Percentiles rank a stretch among this genome's conserved stretches.
phyloP scores from a whole-genome alignment of 2,329 filamentous ascomycete genomes.

The Mariannaea sp. region DNA sequence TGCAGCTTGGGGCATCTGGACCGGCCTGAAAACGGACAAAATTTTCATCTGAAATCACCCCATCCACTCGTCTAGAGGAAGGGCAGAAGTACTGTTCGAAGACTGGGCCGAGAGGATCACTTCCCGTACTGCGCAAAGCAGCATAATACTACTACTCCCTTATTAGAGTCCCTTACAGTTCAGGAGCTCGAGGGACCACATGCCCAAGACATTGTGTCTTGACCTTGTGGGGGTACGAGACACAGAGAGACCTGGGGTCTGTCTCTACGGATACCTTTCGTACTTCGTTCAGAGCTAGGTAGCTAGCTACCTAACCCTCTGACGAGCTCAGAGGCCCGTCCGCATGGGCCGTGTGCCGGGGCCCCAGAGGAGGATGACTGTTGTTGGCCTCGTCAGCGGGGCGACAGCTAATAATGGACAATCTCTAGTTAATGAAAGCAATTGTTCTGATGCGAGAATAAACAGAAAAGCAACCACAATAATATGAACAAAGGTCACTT shows the following conservation, averaged over 20 bases:
- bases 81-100: too few species aligned
- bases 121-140: too few species aligned
- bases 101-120: too few species aligned
- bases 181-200: neutral
- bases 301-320: neutral
- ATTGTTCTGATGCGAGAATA: neutral
- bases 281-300: too few species aligned
- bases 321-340: neutral
- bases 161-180: too few species aligned
- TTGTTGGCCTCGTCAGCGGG: neutral
- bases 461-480: too few species aligned
- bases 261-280: neutral
- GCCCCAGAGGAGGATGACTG: too few species aligned
- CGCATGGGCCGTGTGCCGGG: neutral
- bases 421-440: too few species aligned
- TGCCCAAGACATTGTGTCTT: neutral
- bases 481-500: too few species aligned
- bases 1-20: neutral
- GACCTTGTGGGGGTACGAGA: slow-evolving; percentile 10
- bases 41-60: neutral
- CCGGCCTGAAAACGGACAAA: neutral
- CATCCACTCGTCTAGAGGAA: too few species aligned
- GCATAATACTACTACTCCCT: too few species aligned
- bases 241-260: neutral
- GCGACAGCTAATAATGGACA: neutral